A percentile compares a stretch with the other conserved stretches of the same genome.
phyloP scores from a whole-genome alignment of 129 eudicot genomes.

The Solidago caesia region DNA sequence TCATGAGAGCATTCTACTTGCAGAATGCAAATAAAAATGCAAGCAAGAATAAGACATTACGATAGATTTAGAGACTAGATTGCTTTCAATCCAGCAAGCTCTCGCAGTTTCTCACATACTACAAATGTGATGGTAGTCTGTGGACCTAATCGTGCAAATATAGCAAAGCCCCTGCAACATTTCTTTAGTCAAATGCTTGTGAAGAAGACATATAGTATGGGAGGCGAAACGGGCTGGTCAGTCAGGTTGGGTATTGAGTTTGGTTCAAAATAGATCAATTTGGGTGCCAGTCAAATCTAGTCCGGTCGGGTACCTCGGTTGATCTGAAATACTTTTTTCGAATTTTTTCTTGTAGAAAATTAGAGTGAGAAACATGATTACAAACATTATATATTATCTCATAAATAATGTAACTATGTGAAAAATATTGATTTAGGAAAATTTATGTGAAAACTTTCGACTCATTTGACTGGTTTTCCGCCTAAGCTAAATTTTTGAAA shows the following conservation, averaged over 20 bases:
- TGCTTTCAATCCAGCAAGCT: conserved; percentile 76
- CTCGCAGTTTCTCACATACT: conserved; percentile 87
- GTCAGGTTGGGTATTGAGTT: neutral
- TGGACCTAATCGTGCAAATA: conserved; percentile 90
- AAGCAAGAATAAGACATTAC: conserved; percentile 12
- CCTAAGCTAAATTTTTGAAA: neutral
- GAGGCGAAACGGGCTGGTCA: neutral
- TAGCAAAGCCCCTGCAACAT: conserved; percentile 73
- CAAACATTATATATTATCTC: neutral
- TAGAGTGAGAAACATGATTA: neutral
- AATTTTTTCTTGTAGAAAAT: neutral
- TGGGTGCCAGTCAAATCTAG: neutral
- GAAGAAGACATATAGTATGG: neutral
- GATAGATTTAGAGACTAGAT: conserved; percentile 36
- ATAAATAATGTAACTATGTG: neutral
- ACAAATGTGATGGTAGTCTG: conserved; percentile 86
- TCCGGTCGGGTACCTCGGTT: neutral
- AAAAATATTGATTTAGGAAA: neutral
- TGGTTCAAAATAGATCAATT: neutral
- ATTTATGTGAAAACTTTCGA: neutral
- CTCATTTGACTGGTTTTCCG: neutral
- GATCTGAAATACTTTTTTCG: neutral
- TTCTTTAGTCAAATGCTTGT: neutral
- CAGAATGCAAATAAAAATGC: conserved; percentile 22
- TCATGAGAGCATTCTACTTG: conserved; percentile 25